These are phyloP conservation scores for Fusarium longipes DNA, from an alignment of 2,329 filamentous ascomycete species.

Conservation along the genomic window DNA sequence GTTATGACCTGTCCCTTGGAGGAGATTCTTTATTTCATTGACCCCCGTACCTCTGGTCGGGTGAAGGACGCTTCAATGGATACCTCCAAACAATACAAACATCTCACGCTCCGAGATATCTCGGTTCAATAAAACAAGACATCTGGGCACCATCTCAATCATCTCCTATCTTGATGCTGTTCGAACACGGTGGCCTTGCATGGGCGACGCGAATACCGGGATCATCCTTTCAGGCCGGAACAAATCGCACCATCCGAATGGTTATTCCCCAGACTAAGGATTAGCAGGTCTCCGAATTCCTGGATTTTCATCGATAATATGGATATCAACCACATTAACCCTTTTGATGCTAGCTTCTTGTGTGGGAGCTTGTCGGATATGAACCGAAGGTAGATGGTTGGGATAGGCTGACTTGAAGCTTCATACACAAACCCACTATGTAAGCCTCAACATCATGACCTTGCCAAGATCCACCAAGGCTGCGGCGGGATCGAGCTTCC, in stretches of 20 bases:
- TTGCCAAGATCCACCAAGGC: slow-evolving; percentile 11
- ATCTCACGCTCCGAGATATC: background rate
- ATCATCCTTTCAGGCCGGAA: slow-evolving; percentile 4
- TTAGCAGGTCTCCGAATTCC: background rate
- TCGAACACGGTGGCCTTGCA: slow-evolving; percentile 18
- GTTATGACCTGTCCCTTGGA: too few species aligned
- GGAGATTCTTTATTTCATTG: background rate
- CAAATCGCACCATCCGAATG: slow-evolving; percentile 9
- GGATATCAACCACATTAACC: slow-evolving; percentile 5
- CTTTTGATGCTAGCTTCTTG: background rate
- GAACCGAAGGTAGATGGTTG: slow-evolving; percentile 20
- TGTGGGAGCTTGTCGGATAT: slow-evolving; percentile 21
- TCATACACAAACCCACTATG: slow-evolving; percentile 13
- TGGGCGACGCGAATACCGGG: background rate
- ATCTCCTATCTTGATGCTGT: slow-evolving; percentile 11
- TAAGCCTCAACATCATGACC: slow-evolving; percentile 24
- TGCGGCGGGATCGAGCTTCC: slow-evolving; percentile 20
- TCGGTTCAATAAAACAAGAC: background rate
- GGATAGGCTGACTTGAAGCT: slow-evolving; percentile 23
- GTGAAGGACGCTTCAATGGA: background rate
- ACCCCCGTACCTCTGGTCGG: background rate
- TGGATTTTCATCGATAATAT: slow-evolving; percentile 1
- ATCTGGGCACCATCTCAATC: background rate
- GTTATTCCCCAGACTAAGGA: background rate
- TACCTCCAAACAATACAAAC: background rate